These are phyloP conservation scores for Russula emetica DNA, from an alignment of 768 basidiomycete genomes.

Conservation along the genomic window DNA sequence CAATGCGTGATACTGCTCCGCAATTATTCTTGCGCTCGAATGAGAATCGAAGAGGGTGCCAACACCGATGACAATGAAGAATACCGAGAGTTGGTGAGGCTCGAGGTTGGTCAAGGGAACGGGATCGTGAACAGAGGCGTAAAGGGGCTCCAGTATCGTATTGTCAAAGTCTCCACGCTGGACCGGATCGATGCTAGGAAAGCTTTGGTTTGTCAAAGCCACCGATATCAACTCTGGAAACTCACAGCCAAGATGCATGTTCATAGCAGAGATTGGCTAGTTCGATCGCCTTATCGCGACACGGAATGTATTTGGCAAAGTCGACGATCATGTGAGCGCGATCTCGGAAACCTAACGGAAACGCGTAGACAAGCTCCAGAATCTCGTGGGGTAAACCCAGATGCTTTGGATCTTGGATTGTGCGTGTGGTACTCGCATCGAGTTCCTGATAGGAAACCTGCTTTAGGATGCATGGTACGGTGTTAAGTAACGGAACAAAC, in stretches of 20 bases:
- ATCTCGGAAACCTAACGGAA: slow-evolving; percentile 47
- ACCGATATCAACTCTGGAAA: slow-evolving; percentile 14
- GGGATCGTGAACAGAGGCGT: slow-evolving; percentile 33
- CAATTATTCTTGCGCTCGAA: slow-evolving; percentile 31
- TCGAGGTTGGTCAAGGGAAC: slow-evolving; percentile 37
- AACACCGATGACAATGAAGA: slow-evolving; percentile 49
- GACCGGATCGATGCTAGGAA: slow-evolving; percentile 45
- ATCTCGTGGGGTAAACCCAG: slow-evolving; percentile 44
- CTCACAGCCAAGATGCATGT: slow-evolving; percentile 48
- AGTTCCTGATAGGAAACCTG: slow-evolving; percentile 11
- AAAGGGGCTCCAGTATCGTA: slow-evolving; percentile 43
- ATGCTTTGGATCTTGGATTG: slow-evolving; percentile 27
- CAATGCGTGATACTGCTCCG: slow-evolving; percentile 46
- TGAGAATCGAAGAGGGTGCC: slow-evolving; percentile 45
- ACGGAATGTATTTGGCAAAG: slow-evolving; percentile 43
- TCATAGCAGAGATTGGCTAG: slow-evolving; percentile 43
- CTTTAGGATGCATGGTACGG: background rate
- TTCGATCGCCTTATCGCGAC: slow-evolving; percentile 39
- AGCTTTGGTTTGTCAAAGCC: background rate
- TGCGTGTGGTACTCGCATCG: slow-evolving; percentile 2
- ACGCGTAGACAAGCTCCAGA: slow-evolving; percentile 44
- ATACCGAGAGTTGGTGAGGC: slow-evolving; percentile 47
- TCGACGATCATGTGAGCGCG: slow-evolving; percentile 37
- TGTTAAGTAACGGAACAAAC: background rate
- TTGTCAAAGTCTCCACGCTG: slow-evolving; percentile 41